phyloP scores from a whole-genome alignment of 2,329 filamentous ascomycete species.

The Coniochaeta sp. region DNA sequence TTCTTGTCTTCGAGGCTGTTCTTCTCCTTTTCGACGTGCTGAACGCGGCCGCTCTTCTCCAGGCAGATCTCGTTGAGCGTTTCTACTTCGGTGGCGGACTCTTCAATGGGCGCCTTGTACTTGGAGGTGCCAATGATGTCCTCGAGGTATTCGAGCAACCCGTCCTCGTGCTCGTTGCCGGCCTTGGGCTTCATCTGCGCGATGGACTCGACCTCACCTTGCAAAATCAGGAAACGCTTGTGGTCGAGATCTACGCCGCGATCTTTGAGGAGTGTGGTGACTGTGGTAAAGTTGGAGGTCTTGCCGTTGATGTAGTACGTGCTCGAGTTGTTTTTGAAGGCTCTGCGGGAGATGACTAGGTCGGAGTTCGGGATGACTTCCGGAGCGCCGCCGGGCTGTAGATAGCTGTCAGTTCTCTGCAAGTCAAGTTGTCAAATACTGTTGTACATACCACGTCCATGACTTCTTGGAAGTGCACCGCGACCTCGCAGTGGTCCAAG shows the following conservation, averaged over 20 bases:
- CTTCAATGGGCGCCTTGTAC: conserved; percentile 95
- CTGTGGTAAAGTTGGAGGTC: conserved; percentile 84
- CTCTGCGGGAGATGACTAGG: conserved; percentile 81
- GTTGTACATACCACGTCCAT: conserved; percentile 60
- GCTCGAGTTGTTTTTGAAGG: conserved; percentile 97
- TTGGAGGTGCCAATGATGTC: conserved; percentile 99
- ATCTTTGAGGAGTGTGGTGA: conserved; percentile 79
- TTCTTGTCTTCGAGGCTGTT: conserved; percentile 92
- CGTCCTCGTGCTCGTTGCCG: conserved; percentile 89
- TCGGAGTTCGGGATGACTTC: conserved; percentile 77
- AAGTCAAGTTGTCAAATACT: too few species aligned
- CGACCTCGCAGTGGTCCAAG: conserved; percentile 86
- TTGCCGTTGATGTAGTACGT: conserved; percentile 95
- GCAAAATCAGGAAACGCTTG: conserved; percentile 94
- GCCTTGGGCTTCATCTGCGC: conserved; percentile 99
- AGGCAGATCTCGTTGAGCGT: conserved; percentile 88
- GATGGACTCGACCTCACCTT: conserved; percentile 97
- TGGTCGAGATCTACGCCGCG: conserved; percentile 93
- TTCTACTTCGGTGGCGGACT: conserved; percentile 84
- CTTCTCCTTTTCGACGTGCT: conserved; percentile 97
- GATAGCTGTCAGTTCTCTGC: conserved; percentile 17
- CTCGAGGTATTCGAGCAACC: conserved; percentile 90
- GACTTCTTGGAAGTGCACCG: conserved; percentile 94
- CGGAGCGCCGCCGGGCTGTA: conserved; percentile 61
- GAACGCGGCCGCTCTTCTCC: conserved; percentile 91